Base-by-base conservation (phyloP, 1,284 basidiomycete species). In the Mycena sp. region DNA sequence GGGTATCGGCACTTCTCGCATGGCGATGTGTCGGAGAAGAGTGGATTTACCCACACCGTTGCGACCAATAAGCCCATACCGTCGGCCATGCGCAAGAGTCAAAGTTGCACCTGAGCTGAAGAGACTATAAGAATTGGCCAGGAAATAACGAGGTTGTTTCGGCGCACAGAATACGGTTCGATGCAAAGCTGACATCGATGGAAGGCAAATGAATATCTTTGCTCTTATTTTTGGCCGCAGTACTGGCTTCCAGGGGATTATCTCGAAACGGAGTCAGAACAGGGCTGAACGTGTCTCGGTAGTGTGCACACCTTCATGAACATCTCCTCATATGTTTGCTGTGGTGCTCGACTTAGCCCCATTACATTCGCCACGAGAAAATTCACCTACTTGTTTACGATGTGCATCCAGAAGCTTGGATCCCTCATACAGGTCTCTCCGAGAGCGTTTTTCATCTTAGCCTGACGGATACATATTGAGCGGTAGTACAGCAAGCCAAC, bases 21-120 rank as follows among this genome's bases (percentile, higher is more conserved):
- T 85, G 1, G 98, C 94, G 74, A 99, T 95, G 76, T 98, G 92
- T 50, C 96, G 90, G 35, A 99, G 84, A n/a, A 99, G 84, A 2
- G 98, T 99, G 21, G 96, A 98, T 82, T 99, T 99, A 80, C 97
- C 98, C 71, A 98, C 91, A 91, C 89, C 92, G 76, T 94, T 94
- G 52, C 92, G 88, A 73, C 92, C 92, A 73, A 94, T 93, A 59
- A 94, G 78, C 67, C 94, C 95, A 75, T 96, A 96, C 44, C 95
- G 86, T 50, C 95, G 87, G 51, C 96, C 95, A 73, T 95, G 87
- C 1, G 95, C 94, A 54, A 98, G 86, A 0, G 95, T 97, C 41
- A 98, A 83, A 43, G 89, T 92, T 52, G 94, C 96, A 49, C 92
- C 90, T 56, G 92, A 88, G 59, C 87, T 95, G 62, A 30, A 44